Conservation (phyloP, 345 rosid species). For the Psidium guajava region DNA sequence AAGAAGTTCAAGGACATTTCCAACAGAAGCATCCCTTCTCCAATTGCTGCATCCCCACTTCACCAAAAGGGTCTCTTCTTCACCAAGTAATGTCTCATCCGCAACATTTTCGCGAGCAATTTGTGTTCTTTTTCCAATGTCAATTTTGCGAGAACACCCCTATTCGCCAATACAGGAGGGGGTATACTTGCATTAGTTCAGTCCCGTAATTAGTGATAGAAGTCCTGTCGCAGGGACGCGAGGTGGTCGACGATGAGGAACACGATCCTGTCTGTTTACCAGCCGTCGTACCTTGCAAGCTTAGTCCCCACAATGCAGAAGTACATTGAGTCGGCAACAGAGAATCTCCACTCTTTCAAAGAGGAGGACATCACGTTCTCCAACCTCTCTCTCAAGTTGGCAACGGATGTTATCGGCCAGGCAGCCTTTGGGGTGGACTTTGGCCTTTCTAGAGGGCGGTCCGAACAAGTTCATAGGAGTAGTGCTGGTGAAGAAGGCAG, state of each 20-base stretch:
- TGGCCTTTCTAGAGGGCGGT: conserved; percentile 42
- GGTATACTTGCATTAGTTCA: not conserved
- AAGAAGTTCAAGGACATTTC: conserved; percentile 78
- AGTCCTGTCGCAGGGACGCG: conserved; percentile 39
- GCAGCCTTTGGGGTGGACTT: conserved; percentile 85
- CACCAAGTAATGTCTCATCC: conserved; percentile 37
- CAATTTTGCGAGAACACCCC: not conserved
- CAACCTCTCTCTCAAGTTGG: conserved; percentile 60
- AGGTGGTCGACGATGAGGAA: conserved; percentile 89
- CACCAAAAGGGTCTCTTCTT: conserved; percentile 96
- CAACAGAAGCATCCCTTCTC: conserved; percentile 91
- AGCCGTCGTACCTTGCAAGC: conserved; percentile 73
- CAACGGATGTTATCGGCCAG: conserved; percentile 84
- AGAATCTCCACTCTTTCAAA: conserved; percentile 23
- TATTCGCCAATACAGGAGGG: not conserved
- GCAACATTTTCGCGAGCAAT: not conserved
- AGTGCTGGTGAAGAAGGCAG: not conserved
- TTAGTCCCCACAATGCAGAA: conserved; percentile 72
- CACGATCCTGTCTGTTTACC: conserved; percentile 74
- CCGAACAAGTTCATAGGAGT: conserved; percentile 3
- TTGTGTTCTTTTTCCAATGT: not conserved
- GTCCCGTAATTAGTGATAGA: not conserved
- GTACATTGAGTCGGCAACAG: conserved; percentile 52
- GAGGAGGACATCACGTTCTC: conserved; percentile 52
- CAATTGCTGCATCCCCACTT: conserved; percentile 87